Evolutionary conservation across 441 rosid species (phyloP).

Genomic region (Gossypium schwendimanii): DNA sequence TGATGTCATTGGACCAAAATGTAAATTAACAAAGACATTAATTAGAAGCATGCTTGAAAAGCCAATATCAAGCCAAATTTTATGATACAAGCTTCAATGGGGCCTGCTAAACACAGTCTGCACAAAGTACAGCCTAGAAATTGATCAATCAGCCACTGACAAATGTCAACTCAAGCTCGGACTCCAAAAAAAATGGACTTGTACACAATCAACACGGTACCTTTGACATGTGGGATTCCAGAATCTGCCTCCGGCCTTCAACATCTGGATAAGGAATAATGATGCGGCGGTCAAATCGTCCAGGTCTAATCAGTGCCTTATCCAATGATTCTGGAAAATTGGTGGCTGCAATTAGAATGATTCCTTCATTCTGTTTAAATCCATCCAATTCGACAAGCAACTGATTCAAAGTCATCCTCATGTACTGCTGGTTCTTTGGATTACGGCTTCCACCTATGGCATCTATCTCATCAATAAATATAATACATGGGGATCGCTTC

Average conservation of each 20-base stretch:
- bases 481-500: slow-evolving; percentile 89
- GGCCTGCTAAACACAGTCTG: neutral
- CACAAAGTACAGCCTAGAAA: neutral
- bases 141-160: neutral
- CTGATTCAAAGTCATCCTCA: slow-evolving; percentile 94
- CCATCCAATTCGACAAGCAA: slow-evolving; percentile 92
- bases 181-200: neutral
- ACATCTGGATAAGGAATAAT: slow-evolving; percentile 69
- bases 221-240: slow-evolving; percentile 94
- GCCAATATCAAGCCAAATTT: neutral
- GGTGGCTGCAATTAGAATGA: slow-evolving; percentile 88
- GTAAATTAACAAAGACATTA: neutral
- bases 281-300: slow-evolving; percentile 89
- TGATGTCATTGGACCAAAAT: neutral
- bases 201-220: slow-evolving; percentile 25
- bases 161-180: neutral
- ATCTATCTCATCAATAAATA: slow-evolving; percentile 89
- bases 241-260: slow-evolving; percentile 28
- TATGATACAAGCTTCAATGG: neutral
- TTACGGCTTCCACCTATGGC: slow-evolving; percentile 93
- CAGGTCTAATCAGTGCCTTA: slow-evolving; percentile 91
- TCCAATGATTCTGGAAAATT: slow-evolving; percentile 92
- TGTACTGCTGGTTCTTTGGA: slow-evolving; percentile 82
- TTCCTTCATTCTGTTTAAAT: slow-evolving; percentile 91
- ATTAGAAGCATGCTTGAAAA: neutral